Evolutionary conservation across 306 rosid genomes (phyloP).

Genomic region (Fagus crenata): DNA sequence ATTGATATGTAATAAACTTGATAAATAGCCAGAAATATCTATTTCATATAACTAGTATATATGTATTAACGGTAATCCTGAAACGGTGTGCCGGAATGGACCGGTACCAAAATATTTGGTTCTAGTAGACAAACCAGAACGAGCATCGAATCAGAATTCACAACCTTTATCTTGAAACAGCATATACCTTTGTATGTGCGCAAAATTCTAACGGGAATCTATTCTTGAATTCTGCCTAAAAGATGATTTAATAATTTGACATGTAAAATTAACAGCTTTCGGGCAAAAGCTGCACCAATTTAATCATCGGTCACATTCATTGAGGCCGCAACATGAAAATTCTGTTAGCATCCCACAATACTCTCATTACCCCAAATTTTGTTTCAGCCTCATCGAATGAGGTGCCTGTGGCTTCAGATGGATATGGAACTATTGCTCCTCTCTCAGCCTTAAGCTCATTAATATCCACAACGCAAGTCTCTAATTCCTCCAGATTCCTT

Average conservation of each 20-base stretch:
- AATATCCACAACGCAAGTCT: slow-evolving; percentile 61
- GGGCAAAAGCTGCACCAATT: background rate
- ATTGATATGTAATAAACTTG: too few relatives aligned
- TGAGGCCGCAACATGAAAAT: slow-evolving; percentile 38
- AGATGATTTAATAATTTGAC: background rate
- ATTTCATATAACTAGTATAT: too few relatives aligned
- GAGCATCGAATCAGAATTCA: too few relatives aligned
- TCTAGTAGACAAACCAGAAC: too few relatives aligned
- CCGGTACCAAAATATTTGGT: too few relatives aligned
- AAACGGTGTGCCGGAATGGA: too few relatives aligned
- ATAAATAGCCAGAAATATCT: too few relatives aligned
- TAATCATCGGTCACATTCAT: slow-evolving; percentile 28
- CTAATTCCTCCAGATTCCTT: slow-evolving; percentile 54
- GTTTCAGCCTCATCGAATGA: slow-evolving; percentile 72
- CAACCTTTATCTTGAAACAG: too few relatives aligned
- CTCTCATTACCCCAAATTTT: slow-evolving; percentile 71
- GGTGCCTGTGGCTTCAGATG: slow-evolving; percentile 58
- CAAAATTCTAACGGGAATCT: background rate
- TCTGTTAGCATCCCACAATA: slow-evolving; percentile 72
- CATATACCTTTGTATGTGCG: too few relatives aligned
- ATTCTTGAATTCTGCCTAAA: background rate
- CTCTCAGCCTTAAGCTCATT: slow-evolving; percentile 61
- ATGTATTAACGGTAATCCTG: too few relatives aligned
- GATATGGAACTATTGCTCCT: slow-evolving; percentile 55
- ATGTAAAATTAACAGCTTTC: background rate